Conservation (phyloP, 768 basidiomycete genomes). For the Podaxis rugospora region DNA sequence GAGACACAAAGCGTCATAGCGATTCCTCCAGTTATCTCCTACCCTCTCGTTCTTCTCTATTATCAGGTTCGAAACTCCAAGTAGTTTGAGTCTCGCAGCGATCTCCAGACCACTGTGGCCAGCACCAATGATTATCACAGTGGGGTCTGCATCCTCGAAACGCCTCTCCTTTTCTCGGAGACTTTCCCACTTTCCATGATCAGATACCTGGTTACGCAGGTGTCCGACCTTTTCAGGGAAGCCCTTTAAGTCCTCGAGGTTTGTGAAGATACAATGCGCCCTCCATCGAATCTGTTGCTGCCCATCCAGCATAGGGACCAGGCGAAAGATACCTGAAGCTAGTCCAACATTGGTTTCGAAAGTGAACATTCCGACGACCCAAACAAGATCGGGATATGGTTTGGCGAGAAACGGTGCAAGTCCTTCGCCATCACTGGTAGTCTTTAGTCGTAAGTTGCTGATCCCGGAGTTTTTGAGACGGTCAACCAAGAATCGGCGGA, state of each 20-base stretch:
- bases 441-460: constrained; percentile 16
- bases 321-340: constrained; percentile 38
- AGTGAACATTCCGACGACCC: constrained; percentile 41
- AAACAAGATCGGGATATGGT: constrained; percentile 37
- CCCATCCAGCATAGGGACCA: constrained; percentile 29
- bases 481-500: constrained; percentile 39
- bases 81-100: constrained; percentile 54
- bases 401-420: background rate
- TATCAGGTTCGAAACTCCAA: constrained; percentile 49
- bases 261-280: constrained; percentile 47
- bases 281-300: constrained; percentile 36
- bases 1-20: constrained; percentile 55
- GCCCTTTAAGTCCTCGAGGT: constrained; percentile 42
- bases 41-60: constrained; percentile 52
- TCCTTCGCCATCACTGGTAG: background rate
- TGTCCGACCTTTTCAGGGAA: constrained; percentile 39
- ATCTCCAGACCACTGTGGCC: constrained; percentile 60
- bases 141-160: constrained; percentile 43
- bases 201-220: constrained; percentile 30
- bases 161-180: constrained; percentile 31
- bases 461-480: constrained; percentile 29
- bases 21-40: constrained; percentile 59
- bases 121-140: constrained; percentile 51
- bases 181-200: constrained; percentile 48
- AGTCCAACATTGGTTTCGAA: constrained; percentile 40